phyloP scores from a whole-genome alignment of 768 basidiomycete species.

The Tulasnella sp. region DNA sequence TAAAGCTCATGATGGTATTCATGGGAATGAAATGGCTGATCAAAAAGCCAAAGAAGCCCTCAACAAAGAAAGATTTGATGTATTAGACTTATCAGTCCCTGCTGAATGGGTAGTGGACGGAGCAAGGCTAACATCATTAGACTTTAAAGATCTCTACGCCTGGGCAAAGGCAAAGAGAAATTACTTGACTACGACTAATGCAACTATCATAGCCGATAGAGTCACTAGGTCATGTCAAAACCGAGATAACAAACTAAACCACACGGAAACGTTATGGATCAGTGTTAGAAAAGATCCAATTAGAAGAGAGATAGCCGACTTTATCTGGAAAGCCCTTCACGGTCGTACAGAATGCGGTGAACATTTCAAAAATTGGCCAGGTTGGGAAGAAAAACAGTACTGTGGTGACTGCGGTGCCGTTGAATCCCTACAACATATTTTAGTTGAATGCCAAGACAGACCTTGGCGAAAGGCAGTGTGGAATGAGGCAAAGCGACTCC shows the following conservation, averaged over 20 bases:
- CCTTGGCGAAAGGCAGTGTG: neutral
- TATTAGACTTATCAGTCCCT: neutral
- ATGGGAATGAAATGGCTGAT: neutral
- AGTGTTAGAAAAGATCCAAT: neutral
- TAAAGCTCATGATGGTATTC: neutral
- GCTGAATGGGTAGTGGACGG: neutral
- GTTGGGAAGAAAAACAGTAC: conserved; percentile 5
- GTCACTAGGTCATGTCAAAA: no score
- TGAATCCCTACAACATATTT: conserved; percentile 8
- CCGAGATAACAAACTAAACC: no score
- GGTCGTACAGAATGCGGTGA: conserved; percentile 1
- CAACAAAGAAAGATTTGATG: neutral
- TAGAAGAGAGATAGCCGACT: conserved; percentile 7
- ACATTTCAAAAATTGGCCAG: conserved; percentile 4
- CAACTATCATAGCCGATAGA: no score
- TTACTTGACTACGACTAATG: neutral
- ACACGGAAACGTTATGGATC: neutral
- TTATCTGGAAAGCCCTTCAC: conserved; percentile 5
- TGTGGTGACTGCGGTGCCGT: conserved; percentile 3
- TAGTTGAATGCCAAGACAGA: neutral
- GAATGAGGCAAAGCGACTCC: neutral
- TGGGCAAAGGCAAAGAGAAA: neutral
- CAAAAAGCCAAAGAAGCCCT: neutral
- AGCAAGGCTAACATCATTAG: neutral
- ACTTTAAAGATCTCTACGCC: neutral